Evolutionary conservation across 2,329 filamentous ascomycete species (phyloP), one percentile per base, ranked within the genome.

Genomic region (Aspergillus sp.): DNA sequence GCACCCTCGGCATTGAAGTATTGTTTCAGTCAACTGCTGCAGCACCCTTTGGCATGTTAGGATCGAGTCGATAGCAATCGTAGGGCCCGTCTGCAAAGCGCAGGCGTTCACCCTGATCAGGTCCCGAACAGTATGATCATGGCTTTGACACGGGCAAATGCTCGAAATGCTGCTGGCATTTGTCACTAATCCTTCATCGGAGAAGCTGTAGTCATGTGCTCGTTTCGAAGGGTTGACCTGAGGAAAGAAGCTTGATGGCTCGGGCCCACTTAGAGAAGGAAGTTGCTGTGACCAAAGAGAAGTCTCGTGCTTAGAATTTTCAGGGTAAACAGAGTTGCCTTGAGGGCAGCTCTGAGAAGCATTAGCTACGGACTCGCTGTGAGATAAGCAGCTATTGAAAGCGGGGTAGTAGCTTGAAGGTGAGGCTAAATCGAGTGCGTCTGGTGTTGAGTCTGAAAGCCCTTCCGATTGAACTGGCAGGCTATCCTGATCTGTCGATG

Each of bases 1-100:
- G 52, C 70, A 73, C 11, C 64, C 39, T 22, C 50, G 56, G 52
- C 71, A 73, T 40, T 68, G 66, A 12, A 73, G 58, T 17, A 73
- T 68, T 2, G 62, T 64, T 20, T 73, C 66, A 5, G 66, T 64
- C 33, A 70, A 62, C 8, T 68, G 58, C 42, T 72, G 60, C 12
- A 73, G 46, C 7, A 66, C 57, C n/a, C 64, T 65, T 17, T 72
- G 71, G 17, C 62, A 67, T 5, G 57, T 62, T 12, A 73, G 39
- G 12, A 70, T 62, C 2, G 61, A 61, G 33, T 73, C 69, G 22
- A 73, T 69, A 7, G 63, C 64, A 15, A 60, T 54, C 1, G 60
- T 44, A 15, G 64, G 61, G 2, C 63, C 58, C 7, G 54, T 51
- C 5, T 63, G 57, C 4, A 60, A 64, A 19, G 63, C 49, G 12